phyloP scores from a whole-genome alignment of 352 stramenopile genomes.

The Globisporangium paddicum region DNA sequence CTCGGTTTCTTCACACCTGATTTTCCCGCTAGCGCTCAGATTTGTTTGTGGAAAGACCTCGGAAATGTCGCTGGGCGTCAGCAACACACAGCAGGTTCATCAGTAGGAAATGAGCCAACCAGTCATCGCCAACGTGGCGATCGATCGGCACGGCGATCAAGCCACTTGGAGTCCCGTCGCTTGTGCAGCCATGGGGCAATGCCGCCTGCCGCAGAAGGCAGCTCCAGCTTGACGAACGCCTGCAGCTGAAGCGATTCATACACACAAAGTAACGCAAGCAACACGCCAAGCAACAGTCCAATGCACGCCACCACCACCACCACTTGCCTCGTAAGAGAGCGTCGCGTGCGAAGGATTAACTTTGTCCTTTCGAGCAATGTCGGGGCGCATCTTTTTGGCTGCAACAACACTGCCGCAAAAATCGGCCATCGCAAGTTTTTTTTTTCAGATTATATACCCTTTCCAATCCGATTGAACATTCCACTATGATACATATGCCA shows the following conservation, averaged over 20 bases:
- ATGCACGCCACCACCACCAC: neutral
- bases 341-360: neutral
- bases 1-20: neutral
- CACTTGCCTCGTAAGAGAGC: neutral
- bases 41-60: neutral
- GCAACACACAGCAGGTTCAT: neutral
- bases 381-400: neutral
- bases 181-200: neutral
- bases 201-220: too few species aligned
- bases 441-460: neutral
- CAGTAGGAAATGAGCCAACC: neutral
- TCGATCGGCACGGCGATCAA: neutral
- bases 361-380: neutral
- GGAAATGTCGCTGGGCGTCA: neutral
- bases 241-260: too few species aligned
- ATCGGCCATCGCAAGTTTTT: neutral
- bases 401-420: constrained; percentile 8
- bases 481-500: too few species aligned
- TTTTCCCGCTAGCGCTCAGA: neutral
- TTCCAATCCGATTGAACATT: too few species aligned
- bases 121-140: neutral
- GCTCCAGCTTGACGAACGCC: too few species aligned
- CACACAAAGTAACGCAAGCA: neutral
- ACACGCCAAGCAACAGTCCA: neutral
- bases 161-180: neutral